These are phyloP conservation scores for Saitozyma sp. DNA, from an alignment of 768 basidiomycete species.

Conservation along the genomic window DNA sequence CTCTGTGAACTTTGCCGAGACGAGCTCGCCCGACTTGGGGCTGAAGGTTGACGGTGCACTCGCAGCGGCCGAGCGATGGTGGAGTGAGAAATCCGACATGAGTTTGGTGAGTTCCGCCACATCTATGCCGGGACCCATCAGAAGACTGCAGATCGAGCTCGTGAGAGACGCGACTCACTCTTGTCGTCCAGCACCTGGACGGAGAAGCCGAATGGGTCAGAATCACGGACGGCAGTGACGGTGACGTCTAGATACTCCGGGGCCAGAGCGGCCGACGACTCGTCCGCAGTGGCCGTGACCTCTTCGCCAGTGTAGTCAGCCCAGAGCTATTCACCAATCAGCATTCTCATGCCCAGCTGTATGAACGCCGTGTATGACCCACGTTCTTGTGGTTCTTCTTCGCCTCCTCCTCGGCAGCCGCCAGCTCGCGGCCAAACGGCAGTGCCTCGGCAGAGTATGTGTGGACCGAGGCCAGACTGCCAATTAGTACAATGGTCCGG, in stretches of 20 bases:
- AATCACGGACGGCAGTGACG: constrained; percentile 78
- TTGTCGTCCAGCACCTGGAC: constrained; percentile 90
- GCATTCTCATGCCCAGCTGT: background rate
- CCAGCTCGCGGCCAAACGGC: constrained; percentile 74
- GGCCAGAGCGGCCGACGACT: constrained; percentile 59
- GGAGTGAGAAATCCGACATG: constrained; percentile 87
- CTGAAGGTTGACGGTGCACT: constrained; percentile 66
- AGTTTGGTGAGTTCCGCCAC: constrained; percentile 88
- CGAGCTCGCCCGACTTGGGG: constrained; percentile 82
- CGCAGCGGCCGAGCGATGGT: constrained; percentile 67
- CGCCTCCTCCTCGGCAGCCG: constrained; percentile 84
- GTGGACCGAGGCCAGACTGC: constrained; percentile 73
- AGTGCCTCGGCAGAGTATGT: constrained; percentile 80
- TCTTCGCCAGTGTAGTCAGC: constrained; percentile 70
- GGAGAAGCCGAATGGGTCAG: constrained; percentile 70
- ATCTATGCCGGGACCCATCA: constrained; percentile 56
- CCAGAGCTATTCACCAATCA: constrained; percentile 68
- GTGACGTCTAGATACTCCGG: constrained; percentile 90
- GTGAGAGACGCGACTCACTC: constrained; percentile 57
- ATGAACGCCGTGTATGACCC: constrained; percentile 44
- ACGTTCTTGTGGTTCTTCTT: constrained; percentile 78
- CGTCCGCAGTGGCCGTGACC: constrained; percentile 55
- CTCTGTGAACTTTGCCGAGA: constrained; percentile 85
- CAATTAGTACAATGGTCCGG: constrained; percentile 1
- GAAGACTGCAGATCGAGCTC: background rate